phyloP scores from a whole-genome alignment of 2,329 filamentous ascomycete genomes.

The Verruconis gallopava region DNA sequence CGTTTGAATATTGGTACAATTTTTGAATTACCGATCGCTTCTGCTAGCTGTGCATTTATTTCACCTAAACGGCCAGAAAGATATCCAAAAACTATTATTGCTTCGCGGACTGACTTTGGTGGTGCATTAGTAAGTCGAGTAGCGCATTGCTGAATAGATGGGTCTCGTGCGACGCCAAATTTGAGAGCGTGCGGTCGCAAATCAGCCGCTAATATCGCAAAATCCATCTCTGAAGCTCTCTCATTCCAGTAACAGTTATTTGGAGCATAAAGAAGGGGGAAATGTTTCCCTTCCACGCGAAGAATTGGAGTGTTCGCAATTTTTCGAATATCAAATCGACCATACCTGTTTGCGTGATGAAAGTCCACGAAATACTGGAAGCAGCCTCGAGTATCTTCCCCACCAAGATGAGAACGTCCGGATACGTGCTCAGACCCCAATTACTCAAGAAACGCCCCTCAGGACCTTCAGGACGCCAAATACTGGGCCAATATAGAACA shows the following conservation, averaged over 20 bases:
- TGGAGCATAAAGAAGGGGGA: slow-evolving; percentile 54
- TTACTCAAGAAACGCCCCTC: slow-evolving; percentile 63
- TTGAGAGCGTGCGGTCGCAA: slow-evolving; percentile 71
- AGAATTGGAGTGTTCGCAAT: slow-evolving; percentile 38
- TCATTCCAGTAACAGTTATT: slow-evolving; percentile 73
- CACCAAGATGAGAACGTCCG: slow-evolving; percentile 61
- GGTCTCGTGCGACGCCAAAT: slow-evolving; percentile 76
- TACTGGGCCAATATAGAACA: slow-evolving; percentile 71
- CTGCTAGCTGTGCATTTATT: slow-evolving; percentile 42
- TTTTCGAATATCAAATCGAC: slow-evolving; percentile 43
- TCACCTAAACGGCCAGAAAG: slow-evolving; percentile 67
- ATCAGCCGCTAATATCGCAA: slow-evolving; percentile 61
- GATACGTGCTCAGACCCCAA: slow-evolving; percentile 62
- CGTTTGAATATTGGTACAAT: slow-evolving; percentile 55
- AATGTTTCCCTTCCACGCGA: slow-evolving; percentile 54
- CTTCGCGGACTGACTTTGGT: slow-evolving; percentile 53
- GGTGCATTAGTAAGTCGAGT: slow-evolving; percentile 59
- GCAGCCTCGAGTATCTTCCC: slow-evolving; percentile 57
- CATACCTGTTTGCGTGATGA: slow-evolving; percentile 67
- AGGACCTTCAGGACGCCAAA: slow-evolving; percentile 47
- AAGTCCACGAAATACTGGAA: slow-evolving; percentile 75
- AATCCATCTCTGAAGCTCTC: slow-evolving; percentile 63
- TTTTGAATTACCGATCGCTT: slow-evolving; percentile 47
- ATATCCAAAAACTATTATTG: slow-evolving; percentile 66
- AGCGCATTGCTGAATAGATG: slow-evolving; percentile 64